phyloP scores from a whole-genome alignment of 768 basidiomycete species.

The Phanerochaete sordida region DNA sequence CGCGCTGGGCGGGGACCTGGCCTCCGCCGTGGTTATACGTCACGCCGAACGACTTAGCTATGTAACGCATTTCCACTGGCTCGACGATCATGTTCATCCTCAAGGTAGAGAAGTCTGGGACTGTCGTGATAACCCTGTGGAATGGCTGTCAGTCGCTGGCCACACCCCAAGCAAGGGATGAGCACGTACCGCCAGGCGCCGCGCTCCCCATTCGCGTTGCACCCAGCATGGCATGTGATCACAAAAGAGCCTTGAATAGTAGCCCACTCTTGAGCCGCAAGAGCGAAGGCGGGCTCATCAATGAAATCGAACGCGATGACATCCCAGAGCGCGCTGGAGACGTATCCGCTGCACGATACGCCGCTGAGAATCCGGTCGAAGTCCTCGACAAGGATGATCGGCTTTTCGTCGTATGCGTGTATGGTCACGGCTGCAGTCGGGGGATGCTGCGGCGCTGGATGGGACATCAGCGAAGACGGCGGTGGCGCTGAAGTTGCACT shows the following conservation, averaged over 20 bases:
- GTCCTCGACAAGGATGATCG: conserved; percentile 6
- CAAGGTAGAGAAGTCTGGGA: neutral
- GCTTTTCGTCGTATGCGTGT: conserved; percentile 1
- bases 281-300: neutral
- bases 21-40: conserved; percentile 3
- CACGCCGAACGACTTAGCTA: conserved; percentile 5
- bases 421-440: conserved; percentile 3
- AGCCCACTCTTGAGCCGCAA: neutral
- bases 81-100: neutral
- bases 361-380: conserved; percentile 2
- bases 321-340: neutral
- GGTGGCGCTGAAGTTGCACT: neutral
- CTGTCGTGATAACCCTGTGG: neutral
- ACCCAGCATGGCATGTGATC: conserved; percentile 4
- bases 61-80: neutral
- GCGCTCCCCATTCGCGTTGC: conserved; percentile 3
- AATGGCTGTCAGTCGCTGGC: neutral
- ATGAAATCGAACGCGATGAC: neutral
- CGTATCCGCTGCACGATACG: neutral
- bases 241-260: neutral
- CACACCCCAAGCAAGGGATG: neutral
- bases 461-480: neutral
- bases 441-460: conserved; percentile 8
- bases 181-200: conserved; percentile 4
- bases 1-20: neutral